phyloP scores from a whole-genome alignment of 2,329 filamentous ascomycete genomes.

The Clarireedia homoeocarpa region DNA sequence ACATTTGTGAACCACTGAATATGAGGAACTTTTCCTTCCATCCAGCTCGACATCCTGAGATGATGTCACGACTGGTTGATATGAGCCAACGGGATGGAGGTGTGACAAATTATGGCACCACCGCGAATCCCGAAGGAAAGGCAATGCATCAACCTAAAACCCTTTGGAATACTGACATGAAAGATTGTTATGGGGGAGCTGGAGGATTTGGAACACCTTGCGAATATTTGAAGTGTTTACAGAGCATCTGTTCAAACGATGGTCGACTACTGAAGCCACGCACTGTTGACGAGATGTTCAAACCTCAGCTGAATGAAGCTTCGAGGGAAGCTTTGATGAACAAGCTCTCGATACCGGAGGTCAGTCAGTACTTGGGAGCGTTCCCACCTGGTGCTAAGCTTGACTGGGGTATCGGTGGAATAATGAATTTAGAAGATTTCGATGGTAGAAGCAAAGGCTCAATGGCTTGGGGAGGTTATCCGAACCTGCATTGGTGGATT shows the following conservation, averaged over 20 bases:
- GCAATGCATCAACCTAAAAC: slow-evolving; percentile 8
- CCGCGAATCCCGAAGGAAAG: slow-evolving; percentile 12
- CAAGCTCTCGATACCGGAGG: slow-evolving; percentile 7
- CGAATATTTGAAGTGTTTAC: slow-evolving; percentile 39
- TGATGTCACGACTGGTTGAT: slow-evolving; percentile 14
- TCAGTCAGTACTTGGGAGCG: slow-evolving; percentile 18
- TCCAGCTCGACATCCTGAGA: slow-evolving; percentile 10
- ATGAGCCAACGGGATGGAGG: slow-evolving; percentile 18
- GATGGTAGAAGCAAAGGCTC: slow-evolving; percentile 31
- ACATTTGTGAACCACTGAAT: slow-evolving; percentile 32
- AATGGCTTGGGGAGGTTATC: slow-evolving; percentile 38
- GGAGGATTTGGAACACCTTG: slow-evolving; percentile 31
- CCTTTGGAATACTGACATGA: slow-evolving; percentile 7
- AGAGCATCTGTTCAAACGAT: slow-evolving; percentile 41
- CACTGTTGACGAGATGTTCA: slow-evolving; percentile 39
- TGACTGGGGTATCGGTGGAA: slow-evolving; percentile 36
- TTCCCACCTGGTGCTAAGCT: slow-evolving; percentile 31
- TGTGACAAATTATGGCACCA: slow-evolving; percentile 9
- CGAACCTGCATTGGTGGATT: slow-evolving; percentile 41
- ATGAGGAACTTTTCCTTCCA: slow-evolving; percentile 19
- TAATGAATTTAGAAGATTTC: slow-evolving; percentile 34
- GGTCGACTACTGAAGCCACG: slow-evolving; percentile 37
- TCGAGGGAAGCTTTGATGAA: slow-evolving; percentile 22
- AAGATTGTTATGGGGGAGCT: slow-evolving; percentile 28
- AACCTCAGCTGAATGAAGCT: slow-evolving; percentile 35